Evolutionary conservation across 805 yeast species (phyloP), one percentile per base, ranked within the genome.

Genomic region (Ogataea saltuana): DNA sequence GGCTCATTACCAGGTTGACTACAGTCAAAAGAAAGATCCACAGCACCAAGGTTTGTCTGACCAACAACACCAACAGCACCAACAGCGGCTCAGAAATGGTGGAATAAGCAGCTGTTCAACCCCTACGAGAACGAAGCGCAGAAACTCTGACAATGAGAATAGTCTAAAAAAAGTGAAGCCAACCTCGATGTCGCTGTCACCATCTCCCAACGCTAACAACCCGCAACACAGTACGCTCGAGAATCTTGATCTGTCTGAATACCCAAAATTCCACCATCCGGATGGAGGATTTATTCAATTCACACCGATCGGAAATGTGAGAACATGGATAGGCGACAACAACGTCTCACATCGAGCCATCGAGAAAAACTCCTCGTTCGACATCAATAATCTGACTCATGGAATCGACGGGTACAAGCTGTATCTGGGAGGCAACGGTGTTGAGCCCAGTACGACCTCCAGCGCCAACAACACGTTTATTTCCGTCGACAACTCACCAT

Each of bases 281-380:
- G 78, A 78, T 10, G 85, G 85, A 8, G 85, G 85, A 0, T 68
- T 68, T 22, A 74, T 79, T 35, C 80, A 78, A 56, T 74, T 79
- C 44, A 78, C 84, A 1, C 84, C 85, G 18, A 71, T 81, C 65
- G 85, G 85, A n/a, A 76, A 78, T 37, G 64, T 79, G 30, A 64
- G 84, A 49, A 68, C 72, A 2, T 61, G 59, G 49, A 16, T 66
- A 20, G 62, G 70, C 25, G 68, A 65, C 23, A 69, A 69, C 35
- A 79, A 79, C 41, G 71, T 73, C 37, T 56, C 64, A 45, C 66
- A 72, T 22, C 70, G 78, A 39, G 66, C 69, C 31, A 71, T 79
- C 43, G 83, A 79, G 55, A 74, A 75, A 52, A 55, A 58, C 26
- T 60, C 67, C 2, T 49, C 64, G 6, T 65, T 67, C 40, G 68